Evolutionary conservation across 441 rosid genomes (phyloP).

Genomic region (Bruguiera hainesii): DNA sequence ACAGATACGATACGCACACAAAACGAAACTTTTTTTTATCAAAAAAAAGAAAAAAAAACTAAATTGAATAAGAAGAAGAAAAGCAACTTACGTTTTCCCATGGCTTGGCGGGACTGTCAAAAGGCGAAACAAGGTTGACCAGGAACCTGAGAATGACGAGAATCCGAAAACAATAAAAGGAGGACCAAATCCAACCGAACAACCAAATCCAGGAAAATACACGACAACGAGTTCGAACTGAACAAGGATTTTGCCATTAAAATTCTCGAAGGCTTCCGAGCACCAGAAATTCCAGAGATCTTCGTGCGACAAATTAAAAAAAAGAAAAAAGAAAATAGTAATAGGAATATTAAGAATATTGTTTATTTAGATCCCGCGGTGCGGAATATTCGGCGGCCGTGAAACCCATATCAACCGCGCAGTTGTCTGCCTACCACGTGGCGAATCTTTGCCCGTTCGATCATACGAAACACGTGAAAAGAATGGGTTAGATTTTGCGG

Average conservation of each 20-base stretch:
- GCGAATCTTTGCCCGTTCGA: not conserved
- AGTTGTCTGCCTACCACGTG: conserved; percentile 20
- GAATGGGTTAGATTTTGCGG: no score
- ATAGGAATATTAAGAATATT: no score
- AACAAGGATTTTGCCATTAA: conserved; percentile 59
- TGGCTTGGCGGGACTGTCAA: conserved; percentile 26
- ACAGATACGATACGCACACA: conserved; percentile 8
- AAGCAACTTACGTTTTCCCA: conserved; percentile 69
- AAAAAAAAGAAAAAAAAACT: not conserved
- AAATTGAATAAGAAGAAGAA: not conserved
- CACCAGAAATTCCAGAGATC: no score
- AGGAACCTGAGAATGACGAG: conserved; percentile 27
- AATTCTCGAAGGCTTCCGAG: not conserved
- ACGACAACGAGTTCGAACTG: conserved; percentile 31
- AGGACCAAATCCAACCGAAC: conserved; percentile 22
- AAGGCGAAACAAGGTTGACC: conserved; percentile 30
- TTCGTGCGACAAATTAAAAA: no score
- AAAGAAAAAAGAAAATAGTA: no score
- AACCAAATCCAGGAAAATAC: conserved; percentile 23
- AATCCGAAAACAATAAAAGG: conserved; percentile 22
- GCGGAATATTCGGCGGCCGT: conserved; percentile 29
- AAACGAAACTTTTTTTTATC: not conserved
- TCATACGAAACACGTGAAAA: not conserved
- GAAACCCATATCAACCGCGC: not conserved
- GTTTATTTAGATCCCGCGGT: conserved; percentile 24